Evolutionary conservation across 2,329 filamentous ascomycete genomes (phyloP), one percentile per base, ranked within the genome.

Genomic region (Ascosphaera acerosa): DNA sequence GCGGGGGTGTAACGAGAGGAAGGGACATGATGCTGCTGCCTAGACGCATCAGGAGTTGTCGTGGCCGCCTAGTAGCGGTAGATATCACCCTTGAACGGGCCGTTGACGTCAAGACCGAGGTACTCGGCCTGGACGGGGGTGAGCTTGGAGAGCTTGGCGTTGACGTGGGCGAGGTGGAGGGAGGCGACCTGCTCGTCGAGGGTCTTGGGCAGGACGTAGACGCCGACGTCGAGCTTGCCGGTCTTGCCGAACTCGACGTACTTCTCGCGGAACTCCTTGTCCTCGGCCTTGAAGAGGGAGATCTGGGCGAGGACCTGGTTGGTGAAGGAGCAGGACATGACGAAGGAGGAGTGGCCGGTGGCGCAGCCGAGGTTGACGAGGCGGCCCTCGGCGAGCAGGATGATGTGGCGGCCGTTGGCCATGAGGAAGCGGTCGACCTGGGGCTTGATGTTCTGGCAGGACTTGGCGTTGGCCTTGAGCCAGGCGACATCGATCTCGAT

Each of bases 271-370:
- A 90, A 97, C 35, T 63, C 74, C 53, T 67, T 68, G 54, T 94
- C 82, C 48, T 74, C 66, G 49, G 71, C 74, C 76, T 94, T 94
- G 76, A 61, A 97, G 50, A 97, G 65, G 65, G 90, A 75, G 63
- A 97, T 94, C 67, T 97, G 87, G 44, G 87, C 87, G 55, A 97
- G 78, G 48, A 94, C 87, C 70, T 97, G 87, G 76, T 97, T 97
- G 70, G 82, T 90, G 76, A 97, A 97, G 41, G 84, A 94, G 76
- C 87, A 97, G 48, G 82, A 92, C 87, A 97, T 94, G 66, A 97
- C 87, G 60, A 97, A 97, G 32, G 84, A 94, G 44, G 82, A 91
- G 76, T 97, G 87, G 45, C 87, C 87, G 41, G 87, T 97, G 53
- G 87, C 87, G 61, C 87, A 97, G 59, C 87, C 87, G 47, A 97